Evolutionary conservation across 495 filamentous ascomycete genomes (phyloP).

Genomic region (Podospora pseudocomata): DNA sequence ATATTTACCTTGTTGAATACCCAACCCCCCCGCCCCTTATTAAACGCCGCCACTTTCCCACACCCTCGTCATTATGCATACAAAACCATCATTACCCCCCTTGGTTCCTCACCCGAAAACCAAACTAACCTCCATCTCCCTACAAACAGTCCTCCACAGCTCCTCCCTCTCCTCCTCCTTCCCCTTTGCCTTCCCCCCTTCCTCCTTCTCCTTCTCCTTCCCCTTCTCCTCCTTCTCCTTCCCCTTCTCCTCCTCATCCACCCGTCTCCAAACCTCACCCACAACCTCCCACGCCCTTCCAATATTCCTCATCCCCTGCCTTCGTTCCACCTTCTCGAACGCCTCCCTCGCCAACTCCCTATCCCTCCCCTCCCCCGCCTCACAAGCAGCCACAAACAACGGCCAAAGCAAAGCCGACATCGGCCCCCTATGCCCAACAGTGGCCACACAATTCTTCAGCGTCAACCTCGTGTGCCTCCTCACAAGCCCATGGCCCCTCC

Average conservation of each 20-base stretch:
- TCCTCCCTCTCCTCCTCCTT: slow-evolving; percentile 8
- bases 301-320: slow-evolving; percentile 63
- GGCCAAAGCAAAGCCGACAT: slow-evolving; percentile 61
- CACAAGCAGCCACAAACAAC: slow-evolving; percentile 56
- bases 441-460: slow-evolving; percentile 50
- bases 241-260: slow-evolving; percentile 31
- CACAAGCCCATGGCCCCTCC: slow-evolving; percentile 44
- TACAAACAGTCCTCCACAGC: slow-evolving; percentile 19
- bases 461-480: slow-evolving; percentile 50
- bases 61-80: no score
- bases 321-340: slow-evolving; percentile 46
- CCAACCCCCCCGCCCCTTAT: no score
- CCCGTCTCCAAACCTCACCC: slow-evolving; percentile 54
- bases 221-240: not conserved
- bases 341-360: slow-evolving; percentile 43
- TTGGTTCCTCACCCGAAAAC: slow-evolving; percentile 21
- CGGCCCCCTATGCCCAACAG: slow-evolving; percentile 50
- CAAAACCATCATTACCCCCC: not conserved
- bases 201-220: not conserved
- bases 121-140: slow-evolving; percentile 25
- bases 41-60: no score
- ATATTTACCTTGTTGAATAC: no score
- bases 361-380: slow-evolving; percentile 44
- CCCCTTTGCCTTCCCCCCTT: not conserved
- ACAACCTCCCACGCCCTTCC: slow-evolving; percentile 54